Conservation (phyloP, 257 asterid genomes). For the Jaltomata sinuosa region DNA sequence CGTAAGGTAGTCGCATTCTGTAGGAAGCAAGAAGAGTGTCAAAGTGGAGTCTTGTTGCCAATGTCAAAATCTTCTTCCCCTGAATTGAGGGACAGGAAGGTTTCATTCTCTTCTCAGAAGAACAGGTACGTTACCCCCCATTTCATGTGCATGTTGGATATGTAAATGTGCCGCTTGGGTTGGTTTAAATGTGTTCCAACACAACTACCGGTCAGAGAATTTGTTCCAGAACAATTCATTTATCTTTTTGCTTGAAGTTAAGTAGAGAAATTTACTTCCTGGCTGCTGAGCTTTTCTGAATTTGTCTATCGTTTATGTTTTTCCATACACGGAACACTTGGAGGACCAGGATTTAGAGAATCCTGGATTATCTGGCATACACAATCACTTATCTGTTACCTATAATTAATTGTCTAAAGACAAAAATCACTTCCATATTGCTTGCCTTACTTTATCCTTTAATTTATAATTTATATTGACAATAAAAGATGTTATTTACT, state of each 20-base stretch:
- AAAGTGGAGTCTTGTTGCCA: conserved; percentile 33
- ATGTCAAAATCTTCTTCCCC: conserved; percentile 52
- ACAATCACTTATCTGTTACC: neutral
- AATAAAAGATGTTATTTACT: neutral
- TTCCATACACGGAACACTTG: neutral
- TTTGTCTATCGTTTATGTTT: neutral
- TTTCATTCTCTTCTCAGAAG: conserved; percentile 33
- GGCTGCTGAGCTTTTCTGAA: neutral
- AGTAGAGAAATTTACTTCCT: neutral
- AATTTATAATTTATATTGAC: neutral
- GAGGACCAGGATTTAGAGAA: neutral
- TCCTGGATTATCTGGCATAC: neutral
- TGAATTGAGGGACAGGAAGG: conserved; percentile 25
- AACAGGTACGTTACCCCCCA: conserved; percentile 29
- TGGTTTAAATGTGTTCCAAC: neutral
- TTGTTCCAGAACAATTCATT: neutral
- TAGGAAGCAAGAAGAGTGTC: conserved; percentile 28
- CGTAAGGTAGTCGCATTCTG: conserved; percentile 14
- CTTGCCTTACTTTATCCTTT: neutral
- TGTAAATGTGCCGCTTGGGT: neutral
- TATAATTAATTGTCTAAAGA: neutral
- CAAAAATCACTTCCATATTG: neutral
- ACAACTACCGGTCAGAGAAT: neutral
- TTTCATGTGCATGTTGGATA: neutral
- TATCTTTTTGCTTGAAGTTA: neutral